Percentiles rank a stretch among this genome's conserved stretches.
phyloP scores from a whole-genome alignment of 2,329 filamentous ascomycete species.

The Paraphaeosphaeria sporulosa region DNA sequence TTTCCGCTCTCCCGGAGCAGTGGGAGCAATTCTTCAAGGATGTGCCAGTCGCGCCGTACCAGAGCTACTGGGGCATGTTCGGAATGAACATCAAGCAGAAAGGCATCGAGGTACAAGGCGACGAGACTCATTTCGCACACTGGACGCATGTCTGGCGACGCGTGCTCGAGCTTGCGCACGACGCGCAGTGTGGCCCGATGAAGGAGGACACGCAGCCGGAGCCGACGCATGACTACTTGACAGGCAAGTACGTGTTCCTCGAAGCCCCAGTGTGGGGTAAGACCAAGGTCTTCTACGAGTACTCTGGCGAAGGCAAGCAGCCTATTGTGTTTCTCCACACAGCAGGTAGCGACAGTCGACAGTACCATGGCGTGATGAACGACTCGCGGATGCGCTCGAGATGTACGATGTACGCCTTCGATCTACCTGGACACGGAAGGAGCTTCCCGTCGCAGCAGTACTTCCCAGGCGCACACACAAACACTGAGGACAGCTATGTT shows the following conservation, averaged over 20 bases:
- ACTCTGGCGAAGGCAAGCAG: constrained; percentile 55
- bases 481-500: constrained; percentile 57
- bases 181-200: constrained; percentile 56
- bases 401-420: constrained; percentile 60
- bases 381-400: constrained; percentile 55
- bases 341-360: constrained; percentile 56
- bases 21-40: constrained; percentile 57
- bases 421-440: constrained; percentile 59
- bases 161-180: constrained; percentile 57
- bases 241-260: constrained; percentile 58
- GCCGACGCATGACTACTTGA: constrained; percentile 53
- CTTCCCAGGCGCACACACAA: constrained; percentile 56
- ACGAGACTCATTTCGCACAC: constrained; percentile 54
- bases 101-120: constrained; percentile 57
- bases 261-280: constrained; percentile 57
- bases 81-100: constrained; percentile 60
- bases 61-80: constrained; percentile 57
- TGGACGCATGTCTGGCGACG: constrained; percentile 59
- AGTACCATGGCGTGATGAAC: constrained; percentile 63
- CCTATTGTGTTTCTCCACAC: constrained; percentile 57
- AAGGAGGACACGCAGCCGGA: constrained; percentile 49
- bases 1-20: constrained; percentile 54
- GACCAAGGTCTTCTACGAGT: constrained; percentile 60
- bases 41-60: constrained; percentile 53
- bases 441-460: constrained; percentile 56